A percentile compares a stretch with the other conserved stretches of the same genome.
Conservation (phyloP, 2,329 filamentous ascomycete genomes). For the Pestalotiopsis sp. region DNA sequence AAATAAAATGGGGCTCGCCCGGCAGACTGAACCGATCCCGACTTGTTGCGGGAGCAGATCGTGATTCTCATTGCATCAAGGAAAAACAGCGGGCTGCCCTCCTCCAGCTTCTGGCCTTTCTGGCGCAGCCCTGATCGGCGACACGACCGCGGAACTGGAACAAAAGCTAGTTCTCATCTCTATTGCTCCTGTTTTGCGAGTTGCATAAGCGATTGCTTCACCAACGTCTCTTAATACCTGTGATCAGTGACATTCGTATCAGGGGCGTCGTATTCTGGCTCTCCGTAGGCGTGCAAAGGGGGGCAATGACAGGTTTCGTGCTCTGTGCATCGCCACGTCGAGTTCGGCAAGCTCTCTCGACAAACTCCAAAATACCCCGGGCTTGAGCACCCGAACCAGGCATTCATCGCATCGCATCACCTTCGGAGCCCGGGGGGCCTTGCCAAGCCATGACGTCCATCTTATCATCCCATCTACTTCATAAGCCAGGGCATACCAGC, state of each 20-base stretch:
- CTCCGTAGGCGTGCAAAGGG: neutral
- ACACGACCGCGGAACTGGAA: neutral
- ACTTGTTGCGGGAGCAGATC: neutral
- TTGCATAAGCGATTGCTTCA: neutral
- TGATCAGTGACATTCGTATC: neutral
- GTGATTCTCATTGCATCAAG: slow-evolving; percentile 2
- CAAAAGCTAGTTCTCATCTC: neutral
- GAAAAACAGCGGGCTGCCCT: neutral
- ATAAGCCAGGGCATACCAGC: neutral
- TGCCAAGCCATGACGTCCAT: neutral
- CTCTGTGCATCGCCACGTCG: neutral
- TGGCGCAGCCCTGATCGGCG: neutral
- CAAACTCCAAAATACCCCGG: neutral
- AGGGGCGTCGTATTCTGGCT: neutral
- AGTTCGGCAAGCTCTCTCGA: neutral
- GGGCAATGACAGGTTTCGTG: neutral
- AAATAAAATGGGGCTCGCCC: neutral
- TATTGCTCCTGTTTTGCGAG: neutral
- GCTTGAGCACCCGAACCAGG: neutral
- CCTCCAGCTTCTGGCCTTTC: neutral
- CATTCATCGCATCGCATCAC: neutral
- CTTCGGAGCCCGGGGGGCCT: neutral
- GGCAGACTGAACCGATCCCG: neutral
- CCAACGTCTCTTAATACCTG: neutral
- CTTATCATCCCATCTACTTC: neutral